Conservation (phyloP, 805 yeast species). For the Candida xiaguanensis region DNA sequence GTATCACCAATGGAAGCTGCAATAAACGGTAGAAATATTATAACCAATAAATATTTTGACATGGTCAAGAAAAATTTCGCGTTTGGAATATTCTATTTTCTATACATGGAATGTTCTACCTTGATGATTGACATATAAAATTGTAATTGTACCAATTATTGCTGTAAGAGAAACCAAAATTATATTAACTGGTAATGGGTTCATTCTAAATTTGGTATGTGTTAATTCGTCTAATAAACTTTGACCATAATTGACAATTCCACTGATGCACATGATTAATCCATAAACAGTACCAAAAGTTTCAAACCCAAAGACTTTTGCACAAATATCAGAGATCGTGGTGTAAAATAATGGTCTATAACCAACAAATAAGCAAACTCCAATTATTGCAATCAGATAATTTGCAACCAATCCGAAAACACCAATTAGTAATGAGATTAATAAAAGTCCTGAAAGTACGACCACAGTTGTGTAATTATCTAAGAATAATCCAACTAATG, state of each 20-base stretch:
- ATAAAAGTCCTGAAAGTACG: conserved; percentile 39
- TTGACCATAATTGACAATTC: conserved; percentile 48
- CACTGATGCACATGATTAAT: conserved; percentile 51
- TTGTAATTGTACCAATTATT: conserved; percentile 41
- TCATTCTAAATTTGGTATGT: conserved; percentile 50
- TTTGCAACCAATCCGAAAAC: conserved; percentile 44
- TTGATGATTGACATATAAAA: conserved; percentile 32
- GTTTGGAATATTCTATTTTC: not conserved
- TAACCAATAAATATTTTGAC: conserved; percentile 1
- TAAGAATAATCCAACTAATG: conserved; percentile 49
- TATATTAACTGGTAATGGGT: conserved; percentile 50
- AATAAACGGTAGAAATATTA: conserved; percentile 2
- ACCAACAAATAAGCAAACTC: conserved; percentile 46
- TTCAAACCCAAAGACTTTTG: conserved; percentile 61
- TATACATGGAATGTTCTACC: conserved; percentile 7
- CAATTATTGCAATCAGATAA: conserved; percentile 39
- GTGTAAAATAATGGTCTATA: conserved; percentile 60
- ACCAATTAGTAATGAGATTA: conserved; percentile 44
- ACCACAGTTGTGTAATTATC: conserved; percentile 46
- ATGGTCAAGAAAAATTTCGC: not conserved
- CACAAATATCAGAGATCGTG: conserved; percentile 54
- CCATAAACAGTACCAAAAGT: conserved; percentile 60
- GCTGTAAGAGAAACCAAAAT: conserved; percentile 36
- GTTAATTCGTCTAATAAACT: conserved; percentile 45
- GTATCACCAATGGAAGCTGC: conserved; percentile 8